These are phyloP conservation scores for Eutypa lata DNA, from an alignment of 2,329 filamentous ascomycete genomes.

Conservation along the genomic window DNA sequence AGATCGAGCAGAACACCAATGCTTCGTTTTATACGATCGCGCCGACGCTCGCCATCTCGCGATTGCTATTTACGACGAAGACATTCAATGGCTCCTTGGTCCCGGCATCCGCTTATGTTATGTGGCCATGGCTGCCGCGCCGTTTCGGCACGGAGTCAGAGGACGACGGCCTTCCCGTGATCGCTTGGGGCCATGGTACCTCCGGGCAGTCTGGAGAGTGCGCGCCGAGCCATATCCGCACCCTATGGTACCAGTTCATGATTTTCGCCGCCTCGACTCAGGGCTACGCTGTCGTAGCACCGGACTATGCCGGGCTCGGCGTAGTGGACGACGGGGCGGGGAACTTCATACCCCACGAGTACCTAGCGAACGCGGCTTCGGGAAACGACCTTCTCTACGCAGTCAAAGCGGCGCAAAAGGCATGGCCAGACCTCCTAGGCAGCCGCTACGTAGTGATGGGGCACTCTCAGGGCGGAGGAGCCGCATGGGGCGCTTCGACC, in stretches of 20 bases:
- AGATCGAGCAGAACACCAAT: slow-evolving; percentile 5
- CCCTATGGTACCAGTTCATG: slow-evolving; percentile 3
- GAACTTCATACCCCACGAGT: slow-evolving; percentile 1
- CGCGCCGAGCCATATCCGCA: slow-evolving; percentile 4
- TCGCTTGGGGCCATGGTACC: slow-evolving; percentile 7
- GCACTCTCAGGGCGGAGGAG: slow-evolving; percentile 3
- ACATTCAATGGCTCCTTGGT: slow-evolving; percentile 5
- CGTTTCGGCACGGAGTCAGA: background rate
- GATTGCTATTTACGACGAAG: slow-evolving; percentile 7
- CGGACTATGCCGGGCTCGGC: slow-evolving; percentile 5
- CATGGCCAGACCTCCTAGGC: background rate
- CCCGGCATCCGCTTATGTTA: slow-evolving; percentile 6
- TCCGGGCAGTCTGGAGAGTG: slow-evolving; percentile 3
- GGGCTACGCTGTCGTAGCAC: slow-evolving; percentile 4
- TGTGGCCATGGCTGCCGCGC: slow-evolving; percentile 6
- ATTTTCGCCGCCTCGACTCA: slow-evolving; percentile 1
- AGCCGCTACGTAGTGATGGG: slow-evolving; percentile 2
- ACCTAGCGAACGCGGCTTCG: background rate
- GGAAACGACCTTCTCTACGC: slow-evolving; percentile 2
- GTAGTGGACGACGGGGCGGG: slow-evolving; percentile 1
- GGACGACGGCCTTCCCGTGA: slow-evolving; percentile 1
- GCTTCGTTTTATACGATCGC: slow-evolving; percentile 5
- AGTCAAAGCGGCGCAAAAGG: slow-evolving; percentile 1
- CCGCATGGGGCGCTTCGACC: slow-evolving; percentile 2
- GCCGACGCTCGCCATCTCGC: slow-evolving; percentile 2